These are phyloP conservation scores for Thelephora terrestris DNA, from an alignment of 1,284 basidiomycete species.

Conservation along the genomic window DNA sequence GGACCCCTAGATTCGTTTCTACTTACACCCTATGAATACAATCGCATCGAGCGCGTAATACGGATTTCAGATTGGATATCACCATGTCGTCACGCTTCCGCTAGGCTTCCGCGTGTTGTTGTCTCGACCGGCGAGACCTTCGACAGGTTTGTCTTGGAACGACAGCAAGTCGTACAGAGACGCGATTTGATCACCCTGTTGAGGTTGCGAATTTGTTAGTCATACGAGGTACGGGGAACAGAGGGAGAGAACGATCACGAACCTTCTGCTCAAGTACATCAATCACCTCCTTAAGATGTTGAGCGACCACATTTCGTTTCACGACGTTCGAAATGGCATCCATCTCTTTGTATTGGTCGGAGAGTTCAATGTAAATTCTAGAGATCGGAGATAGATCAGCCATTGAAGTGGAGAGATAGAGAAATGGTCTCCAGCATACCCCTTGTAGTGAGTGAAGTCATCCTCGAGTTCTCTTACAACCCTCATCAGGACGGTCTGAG, in stretches of 20 bases:
- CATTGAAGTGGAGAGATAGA: background rate
- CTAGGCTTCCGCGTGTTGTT: conserved; percentile 4
- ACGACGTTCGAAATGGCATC: conserved; percentile 71
- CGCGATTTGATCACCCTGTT: conserved; percentile 81
- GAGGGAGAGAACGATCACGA: conserved; percentile 6
- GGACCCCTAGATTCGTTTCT: too few species aligned
- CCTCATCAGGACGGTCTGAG: conserved; percentile 72
- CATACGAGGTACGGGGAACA: background rate
- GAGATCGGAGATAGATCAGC: conserved; percentile 5
- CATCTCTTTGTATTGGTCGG: conserved; percentile 84
- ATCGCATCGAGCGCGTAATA: too few species aligned
- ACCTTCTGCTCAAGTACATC: conserved; percentile 85
- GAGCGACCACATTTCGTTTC: conserved; percentile 73
- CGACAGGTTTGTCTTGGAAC: conserved; percentile 57
- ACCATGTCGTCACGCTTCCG: too few species aligned
- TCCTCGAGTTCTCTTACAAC: conserved; percentile 81
- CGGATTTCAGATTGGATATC: too few species aligned
- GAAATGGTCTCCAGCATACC: conserved; percentile 34
- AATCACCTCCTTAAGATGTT: conserved; percentile 82
- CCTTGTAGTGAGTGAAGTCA: conserved; percentile 84
- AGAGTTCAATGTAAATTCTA: conserved; percentile 80
- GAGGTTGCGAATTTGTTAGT: background rate
- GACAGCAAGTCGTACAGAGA: conserved; percentile 70
- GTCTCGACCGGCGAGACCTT: conserved; percentile 24
- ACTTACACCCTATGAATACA: too few species aligned